phyloP scores from a whole-genome alignment of 768 basidiomycete species.

The Kockovaella imperatae region DNA sequence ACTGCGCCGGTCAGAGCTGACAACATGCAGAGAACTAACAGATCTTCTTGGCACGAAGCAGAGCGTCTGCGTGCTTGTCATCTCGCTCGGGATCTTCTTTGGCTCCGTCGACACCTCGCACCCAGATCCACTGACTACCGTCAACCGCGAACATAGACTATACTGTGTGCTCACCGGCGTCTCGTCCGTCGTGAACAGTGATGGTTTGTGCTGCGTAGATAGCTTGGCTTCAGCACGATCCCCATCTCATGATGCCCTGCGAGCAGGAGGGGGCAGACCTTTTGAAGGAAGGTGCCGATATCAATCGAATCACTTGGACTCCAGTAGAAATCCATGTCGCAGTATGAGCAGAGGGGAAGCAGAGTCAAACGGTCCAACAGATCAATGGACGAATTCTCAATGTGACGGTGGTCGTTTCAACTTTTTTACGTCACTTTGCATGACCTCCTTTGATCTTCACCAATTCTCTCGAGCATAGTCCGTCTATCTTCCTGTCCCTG shows the following conservation, averaged over 20 bases:
- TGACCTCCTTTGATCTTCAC: too few relatives aligned
- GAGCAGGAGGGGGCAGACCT: too few relatives aligned
- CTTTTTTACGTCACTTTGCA: too few relatives aligned
- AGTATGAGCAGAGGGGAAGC: too few relatives aligned
- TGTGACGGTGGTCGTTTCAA: too few relatives aligned
- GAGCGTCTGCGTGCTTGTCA: neutral
- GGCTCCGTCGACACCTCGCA: slow-evolving; percentile 1
- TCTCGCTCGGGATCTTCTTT: slow-evolving; percentile 14
- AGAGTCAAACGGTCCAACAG: too few relatives aligned
- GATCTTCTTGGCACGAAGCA: slow-evolving; percentile 8
- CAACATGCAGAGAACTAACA: slow-evolving; percentile 1
- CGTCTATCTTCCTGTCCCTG: too few relatives aligned
- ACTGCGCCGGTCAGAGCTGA: slow-evolving; percentile 4
- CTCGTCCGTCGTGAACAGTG: slow-evolving; percentile 9
- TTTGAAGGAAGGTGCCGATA: too few relatives aligned
- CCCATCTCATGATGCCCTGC: neutral
- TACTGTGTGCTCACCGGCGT: neutral
- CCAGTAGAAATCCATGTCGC: too few relatives aligned
- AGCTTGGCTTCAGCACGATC: neutral
- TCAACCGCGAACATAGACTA: neutral
- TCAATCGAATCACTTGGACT: too few relatives aligned
- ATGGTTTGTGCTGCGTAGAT: slow-evolving; percentile 1
- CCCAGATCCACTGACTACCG: slow-evolving; percentile 14
- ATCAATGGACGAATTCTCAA: too few relatives aligned
- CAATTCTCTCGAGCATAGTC: too few relatives aligned